Evolutionary conservation across 2,329 filamentous ascomycete species (phyloP).

Genomic region (Neonectria hederae): DNA sequence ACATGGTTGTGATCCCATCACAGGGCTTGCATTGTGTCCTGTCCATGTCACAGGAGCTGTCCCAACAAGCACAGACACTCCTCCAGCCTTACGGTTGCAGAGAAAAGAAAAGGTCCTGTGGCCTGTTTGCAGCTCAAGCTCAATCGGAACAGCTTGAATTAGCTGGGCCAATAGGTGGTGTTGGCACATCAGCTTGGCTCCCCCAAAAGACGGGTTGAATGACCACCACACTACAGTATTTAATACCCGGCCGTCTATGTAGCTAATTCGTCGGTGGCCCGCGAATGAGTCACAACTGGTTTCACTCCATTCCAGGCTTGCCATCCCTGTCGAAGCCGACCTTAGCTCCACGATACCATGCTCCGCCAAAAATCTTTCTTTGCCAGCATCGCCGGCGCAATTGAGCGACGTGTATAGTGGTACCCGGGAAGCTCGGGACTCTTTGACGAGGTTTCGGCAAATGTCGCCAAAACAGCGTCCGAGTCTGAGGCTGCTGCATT

Average conservation of each 20-base stretch:
- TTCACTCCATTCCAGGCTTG: conserved; percentile 42
- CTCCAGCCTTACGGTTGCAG: conserved; percentile 10
- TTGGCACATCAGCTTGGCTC: too few relatives aligned
- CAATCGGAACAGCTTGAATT: conserved; percentile 15
- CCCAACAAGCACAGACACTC: neutral
- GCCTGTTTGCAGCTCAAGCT: conserved; percentile 1
- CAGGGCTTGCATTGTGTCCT: conserved; percentile 3
- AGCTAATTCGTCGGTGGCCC: conserved; percentile 36
- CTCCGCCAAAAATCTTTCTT: conserved; percentile 29
- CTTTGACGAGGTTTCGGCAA: conserved; percentile 5
- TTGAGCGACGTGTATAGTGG: conserved; percentile 25
- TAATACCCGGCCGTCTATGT: conserved; percentile 30
- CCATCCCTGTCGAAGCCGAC: conserved; percentile 35
- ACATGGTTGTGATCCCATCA: conserved; percentile 15
- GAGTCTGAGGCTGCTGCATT: conserved; percentile 8
- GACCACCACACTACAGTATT: conserved; percentile 10
- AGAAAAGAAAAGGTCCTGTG: neutral
- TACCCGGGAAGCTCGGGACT: neutral
- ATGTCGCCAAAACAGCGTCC: conserved; percentile 6
- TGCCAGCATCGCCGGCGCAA: conserved; percentile 29
- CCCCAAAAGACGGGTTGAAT: neutral
- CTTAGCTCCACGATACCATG: conserved; percentile 35
- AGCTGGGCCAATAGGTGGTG: conserved; percentile 21
- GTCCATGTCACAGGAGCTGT: neutral
- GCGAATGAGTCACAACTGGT: conserved; percentile 43